Evolutionary conservation across 2,329 filamentous ascomycete genomes (phyloP).

Genomic region (Ophiocordyceps camponoti-leonardi): DNA sequence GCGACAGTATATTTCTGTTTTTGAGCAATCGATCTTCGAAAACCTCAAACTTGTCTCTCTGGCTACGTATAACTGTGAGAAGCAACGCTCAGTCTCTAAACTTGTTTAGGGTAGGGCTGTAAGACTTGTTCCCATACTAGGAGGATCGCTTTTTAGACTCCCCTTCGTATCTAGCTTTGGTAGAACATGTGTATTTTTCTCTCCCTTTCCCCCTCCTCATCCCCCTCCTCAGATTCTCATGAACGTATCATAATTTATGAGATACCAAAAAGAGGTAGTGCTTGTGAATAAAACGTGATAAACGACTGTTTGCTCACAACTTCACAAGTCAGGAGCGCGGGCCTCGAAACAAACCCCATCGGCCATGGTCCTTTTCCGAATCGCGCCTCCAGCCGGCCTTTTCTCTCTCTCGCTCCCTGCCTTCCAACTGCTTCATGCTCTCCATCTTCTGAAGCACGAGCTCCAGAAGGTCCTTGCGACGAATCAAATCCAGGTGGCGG

Average conservation of each 20-base stretch:
- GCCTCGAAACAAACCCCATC: slow-evolving; percentile 28
- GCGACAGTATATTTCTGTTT: background rate
- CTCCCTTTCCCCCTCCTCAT: too few relatives aligned
- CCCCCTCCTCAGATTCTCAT: too few relatives aligned
- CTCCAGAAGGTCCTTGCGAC: slow-evolving; percentile 82
- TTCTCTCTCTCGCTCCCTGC: slow-evolving; percentile 42
- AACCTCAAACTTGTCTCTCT: background rate
- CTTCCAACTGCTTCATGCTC: slow-evolving; percentile 67
- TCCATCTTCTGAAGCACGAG: slow-evolving; percentile 94
- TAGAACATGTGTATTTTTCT: too few relatives aligned
- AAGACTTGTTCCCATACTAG: too few relatives aligned
- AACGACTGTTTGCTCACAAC: background rate
- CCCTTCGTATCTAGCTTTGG: too few relatives aligned
- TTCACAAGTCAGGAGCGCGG: background rate
- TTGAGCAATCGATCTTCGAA: too few relatives aligned
- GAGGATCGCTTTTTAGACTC: too few relatives aligned
- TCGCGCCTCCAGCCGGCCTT: slow-evolving; percentile 8
- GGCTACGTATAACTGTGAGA: too few relatives aligned
- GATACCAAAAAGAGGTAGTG: background rate
- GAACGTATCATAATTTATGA: too few relatives aligned
- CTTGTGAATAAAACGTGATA: background rate
- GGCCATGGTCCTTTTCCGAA: slow-evolving; percentile 22
- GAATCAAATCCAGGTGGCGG: slow-evolving; percentile 79
- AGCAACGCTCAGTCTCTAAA: too few relatives aligned
- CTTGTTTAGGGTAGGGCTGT: too few relatives aligned